These are phyloP conservation scores for Mycena polygramma DNA, from an alignment of 768 basidiomycete species.

Conservation along the genomic window DNA sequence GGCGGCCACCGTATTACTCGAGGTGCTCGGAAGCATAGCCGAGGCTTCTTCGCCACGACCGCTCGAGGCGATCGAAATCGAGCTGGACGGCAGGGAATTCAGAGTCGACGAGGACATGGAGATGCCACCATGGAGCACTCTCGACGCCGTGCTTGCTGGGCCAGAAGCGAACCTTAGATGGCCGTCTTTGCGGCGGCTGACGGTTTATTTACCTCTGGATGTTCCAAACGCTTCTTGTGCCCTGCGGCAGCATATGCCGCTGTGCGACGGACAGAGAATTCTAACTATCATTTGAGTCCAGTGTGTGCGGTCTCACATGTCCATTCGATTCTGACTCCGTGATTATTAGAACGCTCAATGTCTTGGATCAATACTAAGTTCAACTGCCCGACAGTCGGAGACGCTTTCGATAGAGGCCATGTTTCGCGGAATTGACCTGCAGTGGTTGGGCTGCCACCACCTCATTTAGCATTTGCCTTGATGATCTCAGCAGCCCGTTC, in stretches of 20 bases:
- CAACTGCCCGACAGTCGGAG: too few relatives aligned
- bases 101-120: not conserved
- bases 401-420: not conserved
- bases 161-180: not conserved
- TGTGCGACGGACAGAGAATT: not conserved
- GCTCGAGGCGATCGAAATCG: conserved; percentile 1
- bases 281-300: not conserved
- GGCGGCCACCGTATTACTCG: not conserved
- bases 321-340: too few relatives aligned
- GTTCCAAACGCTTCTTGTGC: too few relatives aligned
- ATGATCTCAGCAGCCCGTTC: conserved; percentile 32
- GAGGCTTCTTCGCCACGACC: not conserved
- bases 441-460: too few relatives aligned
- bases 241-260: not conserved
- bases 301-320: too few relatives aligned
- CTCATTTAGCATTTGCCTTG: not conserved
- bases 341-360: too few relatives aligned
- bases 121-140: not conserved
- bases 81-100: not conserved
- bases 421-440: too few relatives aligned
- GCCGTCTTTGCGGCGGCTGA: not conserved
- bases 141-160: conserved; percentile 2
- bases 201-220: not conserved
- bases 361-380: too few relatives aligned
- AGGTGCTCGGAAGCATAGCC: not conserved